Percentiles rank a stretch among this genome's conserved stretches.
Conservation (phyloP, 345 rosid genomes). For the Linum lewisii region DNA sequence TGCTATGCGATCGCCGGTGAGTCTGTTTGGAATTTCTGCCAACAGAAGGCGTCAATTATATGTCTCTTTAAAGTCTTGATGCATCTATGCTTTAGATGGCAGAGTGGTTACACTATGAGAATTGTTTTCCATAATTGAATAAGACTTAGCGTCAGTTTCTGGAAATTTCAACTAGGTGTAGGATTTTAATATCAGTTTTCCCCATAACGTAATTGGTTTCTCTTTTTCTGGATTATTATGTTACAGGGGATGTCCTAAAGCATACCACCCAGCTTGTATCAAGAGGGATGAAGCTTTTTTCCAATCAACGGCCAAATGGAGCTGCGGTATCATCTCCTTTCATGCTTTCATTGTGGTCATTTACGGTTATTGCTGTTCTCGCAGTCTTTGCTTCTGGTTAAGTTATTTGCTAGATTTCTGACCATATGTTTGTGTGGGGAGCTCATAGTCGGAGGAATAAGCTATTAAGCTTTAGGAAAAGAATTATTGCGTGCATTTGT, state of each 20-base stretch:
- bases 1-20: constrained; percentile 96
- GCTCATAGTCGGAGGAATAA: no score
- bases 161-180: no score
- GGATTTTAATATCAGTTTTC: neutral
- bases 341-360: neutral
- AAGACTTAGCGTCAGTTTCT: no score
- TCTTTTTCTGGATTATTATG: neutral
- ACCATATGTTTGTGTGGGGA: no score
- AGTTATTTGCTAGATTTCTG: neutral
- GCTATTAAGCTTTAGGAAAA: no score
- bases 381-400: neutral
- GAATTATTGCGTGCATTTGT: no score
- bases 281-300: constrained; percentile 87
- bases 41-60: neutral
- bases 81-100: neutral
- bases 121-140: no score
- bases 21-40: constrained; percentile 13
- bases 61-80: neutral
- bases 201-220: neutral
- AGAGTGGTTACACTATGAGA: no score
- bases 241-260: constrained; percentile 93
- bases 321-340: constrained; percentile 48
- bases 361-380: neutral
- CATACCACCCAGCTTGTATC: constrained; percentile 91
- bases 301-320: constrained; percentile 80